Conservation (phyloP, 2,329 filamentous ascomycete genomes). For the Aspergillus sp. region DNA sequence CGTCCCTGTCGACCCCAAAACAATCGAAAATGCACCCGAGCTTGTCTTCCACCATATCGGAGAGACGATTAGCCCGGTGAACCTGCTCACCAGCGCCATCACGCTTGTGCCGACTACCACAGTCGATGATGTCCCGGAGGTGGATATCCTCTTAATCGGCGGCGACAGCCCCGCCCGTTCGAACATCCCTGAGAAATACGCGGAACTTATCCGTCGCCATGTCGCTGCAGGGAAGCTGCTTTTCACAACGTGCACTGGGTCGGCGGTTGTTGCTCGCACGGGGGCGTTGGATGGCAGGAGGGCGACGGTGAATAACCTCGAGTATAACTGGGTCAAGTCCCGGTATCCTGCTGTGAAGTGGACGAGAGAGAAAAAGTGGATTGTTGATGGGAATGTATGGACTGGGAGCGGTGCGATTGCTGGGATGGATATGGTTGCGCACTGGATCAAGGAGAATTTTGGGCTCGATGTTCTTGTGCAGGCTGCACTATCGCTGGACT, state of each 20-base stretch:
- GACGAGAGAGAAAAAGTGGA: conserved; percentile 46
- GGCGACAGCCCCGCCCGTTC: not conserved
- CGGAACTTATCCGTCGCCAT: not conserved
- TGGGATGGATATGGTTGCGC: conserved; percentile 47
- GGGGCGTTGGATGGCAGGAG: conserved; percentile 40
- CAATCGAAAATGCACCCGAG: not conserved
- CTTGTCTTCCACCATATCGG: conserved; percentile 7
- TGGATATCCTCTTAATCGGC: not conserved
- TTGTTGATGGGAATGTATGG: conserved; percentile 48
- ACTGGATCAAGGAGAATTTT: conserved; percentile 41
- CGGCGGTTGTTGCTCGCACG: not conserved
- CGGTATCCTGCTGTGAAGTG: conserved; percentile 45
- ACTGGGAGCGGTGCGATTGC: conserved; percentile 48
- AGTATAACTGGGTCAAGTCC: conserved; percentile 29
- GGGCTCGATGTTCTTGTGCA: conserved; percentile 29
- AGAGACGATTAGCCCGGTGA: not conserved
- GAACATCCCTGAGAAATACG: not conserved
- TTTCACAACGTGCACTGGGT: conserved; percentile 1
- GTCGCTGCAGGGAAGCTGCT: not conserved
- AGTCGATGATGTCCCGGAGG: not conserved
- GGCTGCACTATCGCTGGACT: conserved; percentile 31
- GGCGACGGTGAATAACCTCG: conserved; percentile 46
- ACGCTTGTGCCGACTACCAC: conserved; percentile 1
- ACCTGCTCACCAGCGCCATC: not conserved
- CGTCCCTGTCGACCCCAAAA: not conserved